Conservation (phyloP, 2,329 filamentous ascomycete genomes). For the Fusarium siculi region DNA sequence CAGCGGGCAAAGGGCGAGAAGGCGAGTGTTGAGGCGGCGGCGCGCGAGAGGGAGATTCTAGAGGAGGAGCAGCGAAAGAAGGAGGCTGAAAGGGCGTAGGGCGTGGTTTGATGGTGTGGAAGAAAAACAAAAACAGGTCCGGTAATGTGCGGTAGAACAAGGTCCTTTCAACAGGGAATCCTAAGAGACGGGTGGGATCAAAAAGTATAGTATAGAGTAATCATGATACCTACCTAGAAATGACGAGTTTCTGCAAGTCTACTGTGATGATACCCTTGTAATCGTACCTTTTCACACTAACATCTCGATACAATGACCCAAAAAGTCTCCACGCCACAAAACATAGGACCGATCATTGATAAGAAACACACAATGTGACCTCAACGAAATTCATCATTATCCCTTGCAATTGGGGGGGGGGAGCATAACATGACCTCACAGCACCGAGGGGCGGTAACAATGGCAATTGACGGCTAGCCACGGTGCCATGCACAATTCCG, state of each 20-base stretch:
- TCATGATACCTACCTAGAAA: constrained; percentile 26
- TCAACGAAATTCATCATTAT: neutral
- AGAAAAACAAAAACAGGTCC: neutral
- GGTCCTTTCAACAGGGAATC: constrained; percentile 42
- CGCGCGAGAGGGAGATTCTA: constrained; percentile 69
- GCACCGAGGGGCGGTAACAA: constrained; percentile 1
- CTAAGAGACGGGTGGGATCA: neutral
- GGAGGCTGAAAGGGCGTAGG: constrained; percentile 55
- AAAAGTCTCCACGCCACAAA: neutral
- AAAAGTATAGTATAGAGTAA: constrained; percentile 13
- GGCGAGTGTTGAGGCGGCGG: constrained; percentile 76
- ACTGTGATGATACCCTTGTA: neutral
- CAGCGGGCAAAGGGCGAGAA: constrained; percentile 93
- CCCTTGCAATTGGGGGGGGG: neutral
- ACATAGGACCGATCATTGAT: constrained; percentile 20
- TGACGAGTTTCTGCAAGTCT: neutral
- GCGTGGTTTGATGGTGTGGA: constrained; percentile 18
- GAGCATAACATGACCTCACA: constrained; percentile 20
- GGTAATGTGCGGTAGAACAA: constrained; percentile 11
- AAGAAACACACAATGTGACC: constrained; percentile 29
- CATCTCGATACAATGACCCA: constrained; percentile 19
- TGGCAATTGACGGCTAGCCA: constrained; percentile 45
- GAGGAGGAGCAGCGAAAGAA: constrained; percentile 67
- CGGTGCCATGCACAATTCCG: constrained; percentile 33
- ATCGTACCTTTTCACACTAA: neutral